Evolutionary conservation across 202 grass and related monocot species (phyloP), one percentile per base, ranked within the genome.

Genomic region (Eragrostis tef): DNA sequence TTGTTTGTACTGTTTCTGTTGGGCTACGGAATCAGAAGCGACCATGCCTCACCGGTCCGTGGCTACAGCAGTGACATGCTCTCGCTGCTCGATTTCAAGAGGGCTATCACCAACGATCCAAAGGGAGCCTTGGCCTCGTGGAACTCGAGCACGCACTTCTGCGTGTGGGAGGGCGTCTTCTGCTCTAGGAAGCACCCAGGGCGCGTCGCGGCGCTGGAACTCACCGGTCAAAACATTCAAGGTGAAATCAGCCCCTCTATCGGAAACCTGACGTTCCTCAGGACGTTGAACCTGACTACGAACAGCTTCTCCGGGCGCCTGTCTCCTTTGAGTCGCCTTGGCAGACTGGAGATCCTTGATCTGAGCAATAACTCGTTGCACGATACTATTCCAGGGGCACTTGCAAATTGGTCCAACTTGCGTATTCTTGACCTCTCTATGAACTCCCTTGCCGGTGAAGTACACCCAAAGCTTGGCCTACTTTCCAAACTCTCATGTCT

Each of bases 381-480:
- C 0, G 79, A 3, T 7, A 60, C 1, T 0, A 48, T 81, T 6
- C 41, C 66, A 1, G 39, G 34, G 34, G 7, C 52, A 17, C 16
- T 81, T 59, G 0, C 16, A 14, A 81, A 81, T 17, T 80, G 65
- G 4, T 59, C 78, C 39, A 70, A 52, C 3, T 7, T 85, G 3
- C 15, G 14, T 13, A 6, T 0, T 0, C 5, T 85, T 1, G 0
- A 41, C 22, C 69, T 85, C 25, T 22, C 5, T 12, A 47, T 2
- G 11, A 47, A 2, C 9, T 47, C 9, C 11, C 2, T 47, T 10
- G 45, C 11, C 2, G 45, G 45, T 47, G 45, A 47, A 47, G 29
- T 31, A 31, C 29, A 31, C 29, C 29, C 29, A 31, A 31, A 31
- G 29, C 29, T 31, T 31, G 29, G 29, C 29, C 29, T 31, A 31